Evolutionary conservation across 768 basidiomycete genomes (phyloP).

Genomic region (Tubosaeta brunneosetosa): DNA sequence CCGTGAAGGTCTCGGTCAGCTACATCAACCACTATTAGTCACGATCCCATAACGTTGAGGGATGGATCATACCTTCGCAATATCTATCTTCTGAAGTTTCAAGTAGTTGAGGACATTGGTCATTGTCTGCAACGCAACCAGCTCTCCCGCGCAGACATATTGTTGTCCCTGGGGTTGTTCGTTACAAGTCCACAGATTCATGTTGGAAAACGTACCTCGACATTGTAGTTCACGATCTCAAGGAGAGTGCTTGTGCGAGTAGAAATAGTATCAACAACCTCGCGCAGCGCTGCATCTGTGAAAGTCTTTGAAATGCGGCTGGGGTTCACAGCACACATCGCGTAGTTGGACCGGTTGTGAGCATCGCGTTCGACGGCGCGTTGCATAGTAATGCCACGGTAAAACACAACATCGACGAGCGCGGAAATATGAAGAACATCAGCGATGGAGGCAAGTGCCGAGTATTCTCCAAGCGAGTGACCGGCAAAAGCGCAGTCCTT

Average conservation of each 20-base stretch:
- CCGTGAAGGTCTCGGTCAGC: constrained; percentile 81
- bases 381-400: constrained; percentile 99
- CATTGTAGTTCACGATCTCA: constrained; percentile 98
- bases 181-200: background rate
- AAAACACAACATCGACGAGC: constrained; percentile 97
- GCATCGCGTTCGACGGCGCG: constrained; percentile 96
- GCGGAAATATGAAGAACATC: constrained; percentile 94
- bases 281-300: constrained; percentile 91
- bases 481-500: constrained; percentile 91
- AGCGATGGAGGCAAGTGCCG: constrained; percentile 95
- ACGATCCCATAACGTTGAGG: background rate
- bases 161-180: constrained; percentile 76
- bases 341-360: constrained; percentile 91
- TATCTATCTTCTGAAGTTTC: constrained; percentile 94
- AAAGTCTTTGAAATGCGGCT: constrained; percentile 92
- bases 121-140: constrained; percentile 87
- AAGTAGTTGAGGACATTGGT: constrained; percentile 96
- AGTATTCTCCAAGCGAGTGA: constrained; percentile 98
- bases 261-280: constrained; percentile 91
- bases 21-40: constrained; percentile 27
- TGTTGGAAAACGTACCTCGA: constrained; percentile 55
- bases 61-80: constrained; percentile 57
- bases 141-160: constrained; percentile 98
- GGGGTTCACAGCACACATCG: constrained; percentile 99
- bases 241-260: constrained; percentile 72